These are phyloP conservation scores for Colletotrichum spinosum DNA, from an alignment of 2,329 filamentous ascomycete species.

Conservation along the genomic window DNA sequence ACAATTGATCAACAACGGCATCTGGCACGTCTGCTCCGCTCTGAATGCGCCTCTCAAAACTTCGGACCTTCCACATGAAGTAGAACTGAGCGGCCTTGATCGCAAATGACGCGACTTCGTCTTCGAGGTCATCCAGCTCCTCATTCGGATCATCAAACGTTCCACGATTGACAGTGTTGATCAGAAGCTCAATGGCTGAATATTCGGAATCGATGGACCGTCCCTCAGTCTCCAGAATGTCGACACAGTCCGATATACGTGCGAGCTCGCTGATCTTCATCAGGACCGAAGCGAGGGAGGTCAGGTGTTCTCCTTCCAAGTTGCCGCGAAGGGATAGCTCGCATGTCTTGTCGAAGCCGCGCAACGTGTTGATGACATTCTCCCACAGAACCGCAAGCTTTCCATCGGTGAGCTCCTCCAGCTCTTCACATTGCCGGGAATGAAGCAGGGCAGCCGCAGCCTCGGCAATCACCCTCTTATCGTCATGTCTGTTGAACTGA, in stretches of 20 bases:
- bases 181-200: slow-evolving; percentile 75
- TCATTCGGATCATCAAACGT: slow-evolving; percentile 75
- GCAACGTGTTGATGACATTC: slow-evolving; percentile 79
- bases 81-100: slow-evolving; percentile 86
- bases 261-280: slow-evolving; percentile 85
- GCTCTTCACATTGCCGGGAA: slow-evolving; percentile 86
- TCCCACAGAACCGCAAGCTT: slow-evolving; percentile 90
- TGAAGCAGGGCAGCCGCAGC: slow-evolving; percentile 86
- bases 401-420: slow-evolving; percentile 85
- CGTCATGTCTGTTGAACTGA: slow-evolving; percentile 93
- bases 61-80: slow-evolving; percentile 91
- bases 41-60: slow-evolving; percentile 66
- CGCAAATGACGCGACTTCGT: slow-evolving; percentile 80
- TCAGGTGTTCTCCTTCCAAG: slow-evolving; percentile 73
- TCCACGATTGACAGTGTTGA: slow-evolving; percentile 80
- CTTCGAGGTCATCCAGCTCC: slow-evolving; percentile 80
- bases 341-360: slow-evolving; percentile 76
- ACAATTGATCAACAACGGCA: slow-evolving; percentile 70
- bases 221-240: slow-evolving; percentile 75
- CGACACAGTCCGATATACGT: slow-evolving; percentile 81
- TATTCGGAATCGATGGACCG: slow-evolving; percentile 59
- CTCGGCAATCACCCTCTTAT: slow-evolving; percentile 85
- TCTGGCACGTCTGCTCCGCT: slow-evolving; percentile 67
- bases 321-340: slow-evolving; percentile 79
- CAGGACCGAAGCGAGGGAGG: slow-evolving; percentile 78